A percentile compares a stretch with the other conserved stretches of the same genome.
Conservation (phyloP, 306 rosid species). For the Citrullus colocynthis region DNA sequence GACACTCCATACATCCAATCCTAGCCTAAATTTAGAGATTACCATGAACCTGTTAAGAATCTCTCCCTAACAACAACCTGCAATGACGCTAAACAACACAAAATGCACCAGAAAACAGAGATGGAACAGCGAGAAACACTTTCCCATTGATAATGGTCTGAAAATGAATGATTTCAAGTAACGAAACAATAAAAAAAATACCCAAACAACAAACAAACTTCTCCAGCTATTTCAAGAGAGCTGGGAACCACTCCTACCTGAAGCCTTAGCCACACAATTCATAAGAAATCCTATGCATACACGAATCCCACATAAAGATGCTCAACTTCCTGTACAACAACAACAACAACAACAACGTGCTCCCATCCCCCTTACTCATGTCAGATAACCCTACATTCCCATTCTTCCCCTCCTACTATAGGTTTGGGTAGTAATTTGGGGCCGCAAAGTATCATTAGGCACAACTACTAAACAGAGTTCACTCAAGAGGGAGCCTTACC, state of each 20-base stretch:
- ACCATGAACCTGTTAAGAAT: neutral
- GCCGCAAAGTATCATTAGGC: too few species aligned
- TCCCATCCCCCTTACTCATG: too few species aligned
- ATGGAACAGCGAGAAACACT: too few species aligned
- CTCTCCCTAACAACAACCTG: neutral
- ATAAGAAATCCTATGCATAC: too few species aligned
- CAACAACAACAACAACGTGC: too few species aligned
- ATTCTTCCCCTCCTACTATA: too few species aligned
- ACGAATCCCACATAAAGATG: too few species aligned
- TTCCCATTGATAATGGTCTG: neutral
- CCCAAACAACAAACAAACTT: neutral
- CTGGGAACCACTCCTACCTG: neutral
- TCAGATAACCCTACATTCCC: too few species aligned
- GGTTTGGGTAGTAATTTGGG: too few species aligned
- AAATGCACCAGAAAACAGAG: too few species aligned
- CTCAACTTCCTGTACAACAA: too few species aligned
- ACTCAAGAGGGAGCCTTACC: neutral
- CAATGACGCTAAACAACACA: neutral
- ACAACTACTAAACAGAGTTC: neutral
- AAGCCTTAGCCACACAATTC: too few species aligned
- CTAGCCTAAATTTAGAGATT: neutral
- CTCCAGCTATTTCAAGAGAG: neutral
- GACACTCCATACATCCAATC: neutral
- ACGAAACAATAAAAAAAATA: neutral
- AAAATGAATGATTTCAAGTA: neutral